Base-by-base conservation (phyloP, 2,329 filamentous ascomycete genomes). In the Zymoseptoria crescenta region DNA sequence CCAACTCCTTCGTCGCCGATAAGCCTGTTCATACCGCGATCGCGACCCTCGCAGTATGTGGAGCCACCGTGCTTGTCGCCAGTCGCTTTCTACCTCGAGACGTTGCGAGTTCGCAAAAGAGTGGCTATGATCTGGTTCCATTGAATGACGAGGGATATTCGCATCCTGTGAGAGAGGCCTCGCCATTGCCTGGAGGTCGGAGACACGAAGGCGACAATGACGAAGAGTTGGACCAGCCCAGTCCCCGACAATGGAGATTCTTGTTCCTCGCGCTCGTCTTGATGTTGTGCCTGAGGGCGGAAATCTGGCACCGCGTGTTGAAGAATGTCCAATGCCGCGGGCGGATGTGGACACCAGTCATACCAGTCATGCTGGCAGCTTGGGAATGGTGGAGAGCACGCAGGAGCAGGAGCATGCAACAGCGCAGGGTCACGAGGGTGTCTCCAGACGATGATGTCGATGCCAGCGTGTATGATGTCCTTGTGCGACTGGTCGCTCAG, bases 11-110 rank as follows among this genome's bases (percentile, higher is more conserved):
- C 62, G 70, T 69, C 29, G 67, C 71, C 63, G 80, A 80, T 63
- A 76, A 75, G 54, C 78, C 79, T 3, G 63, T 79, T 13, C 77
- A 77, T 63, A 74, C 77, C 6, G 67, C 72, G 19, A 70, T 77
- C 45, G 63, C 78, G 4, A 66, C 74, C 21, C 76, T 80, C 48
- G 72, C 74, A 49, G 67, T 75, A 24, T 69, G 74, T 8, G 77
- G 76, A 8, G 62, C 70, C 21, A 70, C 67, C 48, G 68, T 79
- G 29, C 60, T 78, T 9, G 66, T 69, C 45, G 62, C 73, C 51
- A 74, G 72, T 63, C 72, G 70, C 57, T 72, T 74, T 30, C 59
- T 71, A 35, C 63, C 64, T 6, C 59, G 56, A 30, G 59, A 27
- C 41, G 29, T 24, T n/a, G 55, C 10, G 55, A n/a, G 5, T 16